Evolutionary conservation across 2,329 filamentous ascomycete species (phyloP), one percentile per base, ranked within the genome.

Genomic region (Tolypocladium album): DNA sequence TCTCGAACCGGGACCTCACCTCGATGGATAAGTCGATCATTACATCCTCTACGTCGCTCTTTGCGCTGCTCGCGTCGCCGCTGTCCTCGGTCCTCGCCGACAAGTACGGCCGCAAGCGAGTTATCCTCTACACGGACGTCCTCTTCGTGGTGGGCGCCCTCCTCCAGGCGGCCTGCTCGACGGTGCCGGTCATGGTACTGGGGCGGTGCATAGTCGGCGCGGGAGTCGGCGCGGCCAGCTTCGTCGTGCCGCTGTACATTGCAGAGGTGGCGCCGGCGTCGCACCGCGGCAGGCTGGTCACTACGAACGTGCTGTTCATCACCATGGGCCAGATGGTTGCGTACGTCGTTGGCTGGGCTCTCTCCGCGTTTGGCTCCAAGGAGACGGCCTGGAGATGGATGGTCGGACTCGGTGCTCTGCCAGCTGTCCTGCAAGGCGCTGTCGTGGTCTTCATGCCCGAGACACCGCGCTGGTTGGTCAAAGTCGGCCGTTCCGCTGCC

Each of bases 241-340:
- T 95, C 66, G 89, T 95, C 4, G 88, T 90, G 38, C 92, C 92
- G 55, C 73, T 97, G 66, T 96, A 96, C 74, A 93, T 97, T 61
- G 88, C 89, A 11, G 93, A 97, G 73, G 78, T 96, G 15, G 86
- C 90, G 4, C 92, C 93, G 0, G 84, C 89, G 1, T 80, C 84
- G 27, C 84, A 89, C 62, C 79, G 93, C 59, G 93, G 93, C 17
- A 78, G 89, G 47, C 77, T 97, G 47, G 88, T 97, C 4, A 95
- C 91, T 1, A 83, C 94, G 60, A 87, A 90, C 61, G 85, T 88
- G 34, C 76, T 97, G 27, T 92, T 95, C 66, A 88, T 97, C 60
- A 96, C 92, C 0, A 78, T 89, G 13, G 93, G 93, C 0, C 92
- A 97, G 74, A 89, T 96, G 2, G 83, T 95, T 24, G 92, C 93